Conservation (phyloP, 805 yeast genomes). For the Saturnispora gosingensis region DNA sequence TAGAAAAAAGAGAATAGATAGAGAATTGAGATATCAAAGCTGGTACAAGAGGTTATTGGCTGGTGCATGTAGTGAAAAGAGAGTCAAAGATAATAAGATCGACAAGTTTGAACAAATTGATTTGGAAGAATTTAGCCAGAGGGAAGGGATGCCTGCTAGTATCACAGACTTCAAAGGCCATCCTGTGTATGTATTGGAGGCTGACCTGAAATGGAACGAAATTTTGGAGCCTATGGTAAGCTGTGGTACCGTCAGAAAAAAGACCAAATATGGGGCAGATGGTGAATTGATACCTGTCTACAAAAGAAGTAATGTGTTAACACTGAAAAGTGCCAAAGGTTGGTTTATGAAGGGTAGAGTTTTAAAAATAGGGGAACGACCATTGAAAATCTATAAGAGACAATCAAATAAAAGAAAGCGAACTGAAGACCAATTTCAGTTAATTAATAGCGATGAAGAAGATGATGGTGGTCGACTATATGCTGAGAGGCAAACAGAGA, state of each 20-base stretch:
- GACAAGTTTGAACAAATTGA: slow-evolving; percentile 54
- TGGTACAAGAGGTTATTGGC: slow-evolving; percentile 53
- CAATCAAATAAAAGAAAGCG: slow-evolving; percentile 12
- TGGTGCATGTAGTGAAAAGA: slow-evolving; percentile 22
- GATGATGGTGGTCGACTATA: slow-evolving; percentile 54
- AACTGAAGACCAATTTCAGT: slow-evolving; percentile 21
- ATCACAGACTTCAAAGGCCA: slow-evolving; percentile 78
- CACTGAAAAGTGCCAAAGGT: slow-evolving; percentile 62
- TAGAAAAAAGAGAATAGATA: slow-evolving; percentile 60
- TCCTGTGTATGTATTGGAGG: slow-evolving; percentile 75
- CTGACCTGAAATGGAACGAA: slow-evolving; percentile 65
- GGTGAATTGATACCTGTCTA: slow-evolving; percentile 46
- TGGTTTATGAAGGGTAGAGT: slow-evolving; percentile 83
- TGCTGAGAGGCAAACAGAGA: slow-evolving; percentile 68
- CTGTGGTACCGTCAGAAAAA: slow-evolving; percentile 60
- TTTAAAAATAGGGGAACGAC: slow-evolving; percentile 60
- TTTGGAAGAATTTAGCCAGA: slow-evolving; percentile 48
- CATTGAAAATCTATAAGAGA: slow-evolving; percentile 37
- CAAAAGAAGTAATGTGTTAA: slow-evolving; percentile 53
- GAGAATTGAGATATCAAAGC: slow-evolving; percentile 41
- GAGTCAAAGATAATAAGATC: slow-evolving; percentile 21
- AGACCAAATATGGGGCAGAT: slow-evolving; percentile 30
- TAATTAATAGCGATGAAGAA: slow-evolving; percentile 34
- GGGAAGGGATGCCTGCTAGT: slow-evolving; percentile 84
- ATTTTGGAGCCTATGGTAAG: slow-evolving; percentile 56